Evolutionary conservation across 495 filamentous ascomycete species (phyloP).

Genomic region (Aspergillus ostianus): DNA sequence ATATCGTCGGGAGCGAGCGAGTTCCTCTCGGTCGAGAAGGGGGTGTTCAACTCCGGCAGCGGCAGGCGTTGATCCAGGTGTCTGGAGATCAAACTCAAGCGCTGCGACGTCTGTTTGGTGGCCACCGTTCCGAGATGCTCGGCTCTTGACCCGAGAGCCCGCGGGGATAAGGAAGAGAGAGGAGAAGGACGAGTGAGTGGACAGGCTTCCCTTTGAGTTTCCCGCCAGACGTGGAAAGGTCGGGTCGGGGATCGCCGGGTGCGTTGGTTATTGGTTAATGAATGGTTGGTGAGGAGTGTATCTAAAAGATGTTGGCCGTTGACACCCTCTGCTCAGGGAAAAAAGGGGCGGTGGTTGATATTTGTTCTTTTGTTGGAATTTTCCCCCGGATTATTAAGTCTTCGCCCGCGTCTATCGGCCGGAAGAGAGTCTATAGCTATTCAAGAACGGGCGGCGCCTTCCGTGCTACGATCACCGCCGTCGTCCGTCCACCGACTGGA

Average conservation of each 20-base stretch:
- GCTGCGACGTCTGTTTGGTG: conserved; percentile 57
- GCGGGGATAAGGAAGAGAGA: conserved; percentile 29
- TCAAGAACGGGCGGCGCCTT: conserved; percentile 22
- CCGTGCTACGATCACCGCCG: conserved; percentile 12
- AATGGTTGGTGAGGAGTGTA: too few relatives aligned
- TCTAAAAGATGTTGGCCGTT: too few relatives aligned
- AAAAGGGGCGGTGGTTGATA: conserved; percentile 3
- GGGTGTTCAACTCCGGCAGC: conserved; percentile 62
- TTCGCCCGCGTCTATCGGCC: neutral
- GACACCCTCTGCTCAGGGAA: neutral
- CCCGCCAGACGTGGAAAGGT: neutral
- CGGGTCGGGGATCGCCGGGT: conserved; percentile 36
- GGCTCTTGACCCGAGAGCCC: conserved; percentile 34
- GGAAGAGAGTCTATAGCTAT: neutral
- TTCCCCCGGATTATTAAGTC: conserved; percentile 3
- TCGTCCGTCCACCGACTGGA: neutral
- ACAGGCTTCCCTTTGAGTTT: neutral
- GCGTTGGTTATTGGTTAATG: conserved; percentile 6
- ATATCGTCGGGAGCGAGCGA: conserved; percentile 55
- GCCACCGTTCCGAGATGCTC: conserved; percentile 51
- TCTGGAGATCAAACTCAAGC: conserved; percentile 76
- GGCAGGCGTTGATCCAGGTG: conserved; percentile 66
- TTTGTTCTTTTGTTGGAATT: neutral
- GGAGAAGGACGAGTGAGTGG: neutral
- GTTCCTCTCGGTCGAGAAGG: conserved; percentile 63